Evolutionary conservation across 768 basidiomycete genomes (phyloP), one percentile per base, ranked within the genome.

Genomic region (Serendipita sp.): DNA sequence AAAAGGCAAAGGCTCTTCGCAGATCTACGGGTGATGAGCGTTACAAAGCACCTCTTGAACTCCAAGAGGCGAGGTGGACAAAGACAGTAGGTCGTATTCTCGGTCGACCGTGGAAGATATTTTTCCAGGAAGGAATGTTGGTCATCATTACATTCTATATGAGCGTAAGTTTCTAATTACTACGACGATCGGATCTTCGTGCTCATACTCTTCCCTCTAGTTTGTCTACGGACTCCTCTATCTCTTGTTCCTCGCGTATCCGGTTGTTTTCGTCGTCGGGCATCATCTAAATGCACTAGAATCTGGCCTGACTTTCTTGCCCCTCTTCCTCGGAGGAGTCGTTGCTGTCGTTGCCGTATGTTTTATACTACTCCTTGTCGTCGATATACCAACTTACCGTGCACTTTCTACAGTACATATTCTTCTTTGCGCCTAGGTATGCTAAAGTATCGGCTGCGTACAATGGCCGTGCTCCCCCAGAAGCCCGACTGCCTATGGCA

Each of bases 101-200:
- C 33, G 66, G 62, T 1, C 62, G 62, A 16, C 58, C 66, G 18
- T 64, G 46, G 46, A 33, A 31, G 27, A 29, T 62, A 5, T 55
- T 65, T 37, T 62, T 66, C 66, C 63, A 69, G n/a, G 70, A 73
- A 64, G 64, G 65, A 63, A 64, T 75, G 72, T 69, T 75, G 44
- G 63, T 73, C 27, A 70, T 72, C 2, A 69, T 75, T 55, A 75
- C 75, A 3, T 63, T 75, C 18, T 75, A 75, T 69, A 75, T 76
- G 74, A 68, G 69, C 29, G 33, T 67, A 27, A 43, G 31, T 40
- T 10, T 43, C 44, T 18, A 1, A 31, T 10, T 43, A 27, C 16
- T 2, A 15, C 23, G 23, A 23, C 23, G 23, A 23, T 23, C 23
- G 1, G 23, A 23, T 23, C 5, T 18, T 52, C 64, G 48, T 40